phyloP scores from a whole-genome alignment of 495 filamentous ascomycete species.

The Lophium mytilinum region DNA sequence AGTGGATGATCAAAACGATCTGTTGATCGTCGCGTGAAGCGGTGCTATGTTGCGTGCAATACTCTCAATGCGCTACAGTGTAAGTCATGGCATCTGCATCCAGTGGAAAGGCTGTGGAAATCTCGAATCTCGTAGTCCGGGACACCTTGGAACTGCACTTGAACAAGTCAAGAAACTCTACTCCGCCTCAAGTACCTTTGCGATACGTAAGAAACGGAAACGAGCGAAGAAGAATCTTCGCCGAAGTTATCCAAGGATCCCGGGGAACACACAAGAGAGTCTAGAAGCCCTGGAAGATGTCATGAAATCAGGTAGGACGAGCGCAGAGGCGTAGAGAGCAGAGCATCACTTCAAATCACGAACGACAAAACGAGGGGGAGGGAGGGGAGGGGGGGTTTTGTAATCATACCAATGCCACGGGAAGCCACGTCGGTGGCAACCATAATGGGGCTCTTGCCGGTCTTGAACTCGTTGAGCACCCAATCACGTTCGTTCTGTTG shows the following conservation, averaged over 20 bases:
- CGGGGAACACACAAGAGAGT: conserved; percentile 69
- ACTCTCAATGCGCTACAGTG: conserved; percentile 50
- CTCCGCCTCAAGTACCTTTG: conserved; percentile 62
- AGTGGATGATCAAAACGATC: conserved; percentile 44
- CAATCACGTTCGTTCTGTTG: conserved; percentile 99
- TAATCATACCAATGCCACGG: conserved; percentile 99
- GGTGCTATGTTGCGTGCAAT: conserved; percentile 44
- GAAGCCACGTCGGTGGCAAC: conserved; percentile 98
- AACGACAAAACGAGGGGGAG: conserved; percentile 47
- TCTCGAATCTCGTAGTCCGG: conserved; percentile 57
- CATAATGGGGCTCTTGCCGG: conserved; percentile 89
- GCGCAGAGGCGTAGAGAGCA: conserved; percentile 75
- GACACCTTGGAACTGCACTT: conserved; percentile 61
- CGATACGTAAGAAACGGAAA: conserved; percentile 69
- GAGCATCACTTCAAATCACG: conserved; percentile 63
- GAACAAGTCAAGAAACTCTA: conserved; percentile 63
- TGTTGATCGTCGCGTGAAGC: conserved; percentile 51
- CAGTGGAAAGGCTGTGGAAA: conserved; percentile 38
- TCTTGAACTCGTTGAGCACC: conserved; percentile 99
- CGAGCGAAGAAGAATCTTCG: conserved; percentile 57
- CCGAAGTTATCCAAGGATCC: conserved; percentile 82
- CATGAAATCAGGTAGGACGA: conserved; percentile 65
- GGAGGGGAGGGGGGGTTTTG: conserved; percentile 42
- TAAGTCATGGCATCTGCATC: conserved; percentile 27
- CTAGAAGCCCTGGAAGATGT: conserved; percentile 75